phyloP scores from a whole-genome alignment of 2,329 filamentous ascomycete genomes.

The Boeremia lycopersici region DNA sequence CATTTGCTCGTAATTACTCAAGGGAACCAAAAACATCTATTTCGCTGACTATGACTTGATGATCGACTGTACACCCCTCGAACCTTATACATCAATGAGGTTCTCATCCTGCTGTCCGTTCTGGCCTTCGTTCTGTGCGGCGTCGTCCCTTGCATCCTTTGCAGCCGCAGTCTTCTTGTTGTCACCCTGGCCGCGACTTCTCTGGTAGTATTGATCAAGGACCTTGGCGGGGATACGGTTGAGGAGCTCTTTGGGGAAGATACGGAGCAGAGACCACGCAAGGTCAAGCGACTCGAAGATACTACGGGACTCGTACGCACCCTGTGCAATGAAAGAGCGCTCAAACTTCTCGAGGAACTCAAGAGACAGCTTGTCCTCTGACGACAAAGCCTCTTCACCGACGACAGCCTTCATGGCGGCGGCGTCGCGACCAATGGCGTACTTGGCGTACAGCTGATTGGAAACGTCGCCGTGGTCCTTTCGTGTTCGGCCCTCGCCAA shows the following conservation, averaged over 20 bases:
- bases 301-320: slow-evolving; percentile 85
- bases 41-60: slow-evolving; percentile 19
- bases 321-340: slow-evolving; percentile 90
- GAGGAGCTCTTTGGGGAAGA: slow-evolving; percentile 97
- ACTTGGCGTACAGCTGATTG: slow-evolving; percentile 99
- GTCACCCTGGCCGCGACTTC: slow-evolving; percentile 48
- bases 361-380: slow-evolving; percentile 95
- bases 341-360: slow-evolving; percentile 99
- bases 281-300: slow-evolving; percentile 95
- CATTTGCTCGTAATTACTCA: slow-evolving; percentile 29
- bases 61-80: neutral
- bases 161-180: slow-evolving; percentile 48
- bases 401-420: slow-evolving; percentile 99
- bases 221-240: slow-evolving; percentile 73
- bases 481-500: slow-evolving; percentile 94
- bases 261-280: slow-evolving; percentile 93
- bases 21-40: slow-evolving; percentile 23
- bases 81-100: slow-evolving; percentile 46
- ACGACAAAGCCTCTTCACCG: slow-evolving; percentile 92
- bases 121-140: slow-evolving; percentile 28
- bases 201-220: slow-evolving; percentile 58
- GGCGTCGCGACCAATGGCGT: slow-evolving; percentile 97
- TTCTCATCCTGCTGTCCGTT: slow-evolving; percentile 43
- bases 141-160: slow-evolving; percentile 53
- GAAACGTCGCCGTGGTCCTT: slow-evolving; percentile 98